Evolutionary conservation across 805 yeast species (phyloP), one percentile per base, ranked within the genome.

Genomic region (Yarrowia osloensis): DNA sequence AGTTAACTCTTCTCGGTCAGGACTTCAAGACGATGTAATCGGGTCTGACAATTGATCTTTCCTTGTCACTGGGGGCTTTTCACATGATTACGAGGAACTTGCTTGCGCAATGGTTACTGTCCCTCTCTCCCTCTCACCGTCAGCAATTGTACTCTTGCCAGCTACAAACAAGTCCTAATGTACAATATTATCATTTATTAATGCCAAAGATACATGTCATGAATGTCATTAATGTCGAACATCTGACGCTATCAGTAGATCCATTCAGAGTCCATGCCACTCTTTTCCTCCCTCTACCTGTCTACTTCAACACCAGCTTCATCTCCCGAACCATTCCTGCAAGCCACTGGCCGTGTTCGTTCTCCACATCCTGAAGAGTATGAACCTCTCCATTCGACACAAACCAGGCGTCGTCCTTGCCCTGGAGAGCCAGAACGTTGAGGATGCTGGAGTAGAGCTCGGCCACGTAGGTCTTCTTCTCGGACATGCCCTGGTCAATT

Each of bases 331-430:
- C 42, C 54, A 61, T 35, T 1, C 26, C 17, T 2, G 49, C 54
- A 19, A 61, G 12, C 66, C 66, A 61, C 44, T 44, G 54, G 29
- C 24, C 29, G 15, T 61, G 52, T 31, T 61, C 66, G 8, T 17
- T 17, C 19, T 61, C 42, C 2, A 61, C 29, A 17, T 61, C 66
- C n/a, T 31, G 55, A 17, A 44, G 13, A n/a, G 66, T 61, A 19
- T 24, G 33, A 7, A 44, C 66, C 33, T 19, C 11, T 29, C 54
- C 54, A 13, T 44, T 31, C 15, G 54, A 61, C 0, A 61, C 66
- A 22, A 44, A 61, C 66, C 66, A 61, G 13, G 66, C 66, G 17
- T 61, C 66, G n/a, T 22, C 22, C 44, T 61, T 29, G 31, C 22
- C 24, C 33, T 31, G 54, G 11, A 61, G 47, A 17, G 54, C 24